A percentile compares a stretch with the other conserved stretches of the same genome.
phyloP scores from a whole-genome alignment of 2,329 filamentous ascomycete species.

The Colletotrichum falcatum region DNA sequence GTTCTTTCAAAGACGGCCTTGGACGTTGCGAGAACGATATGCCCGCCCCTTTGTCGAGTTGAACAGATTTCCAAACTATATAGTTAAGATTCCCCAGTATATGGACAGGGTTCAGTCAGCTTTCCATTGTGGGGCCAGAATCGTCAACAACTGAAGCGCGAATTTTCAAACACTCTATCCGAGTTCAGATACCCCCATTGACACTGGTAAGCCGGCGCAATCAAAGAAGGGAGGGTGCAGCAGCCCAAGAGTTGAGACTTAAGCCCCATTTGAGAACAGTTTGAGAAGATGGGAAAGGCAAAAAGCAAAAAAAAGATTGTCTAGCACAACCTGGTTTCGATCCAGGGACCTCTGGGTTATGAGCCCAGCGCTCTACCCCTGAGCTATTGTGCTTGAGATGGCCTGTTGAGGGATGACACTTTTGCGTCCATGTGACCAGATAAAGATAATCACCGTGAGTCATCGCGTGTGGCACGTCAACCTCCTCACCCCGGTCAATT shows the following conservation, averaged over 20 bases:
- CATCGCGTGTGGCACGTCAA: not conserved
- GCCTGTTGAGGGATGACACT: fast-evolving
- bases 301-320: not conserved
- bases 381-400: slow-evolving; percentile 35
- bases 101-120: not conserved
- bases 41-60: fast-evolving
- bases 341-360: slow-evolving; percentile 42
- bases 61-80: not conserved
- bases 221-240: not conserved
- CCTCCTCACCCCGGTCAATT: not conserved
- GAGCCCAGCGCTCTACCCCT: slow-evolving; percentile 42
- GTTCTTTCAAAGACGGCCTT: not conserved
- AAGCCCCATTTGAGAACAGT: not conserved
- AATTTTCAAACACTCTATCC: not conserved
- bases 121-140: not conserved
- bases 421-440: too few species aligned
- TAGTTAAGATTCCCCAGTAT: not conserved
- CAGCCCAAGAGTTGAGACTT: not conserved
- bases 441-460: not conserved
- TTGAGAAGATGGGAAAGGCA: not conserved
- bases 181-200: too few species aligned
- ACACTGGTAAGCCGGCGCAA: too few species aligned
- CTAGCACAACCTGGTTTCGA: slow-evolving; percentile 40
- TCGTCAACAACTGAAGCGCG: too few species aligned
- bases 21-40: not conserved